These are phyloP conservation scores for Phytophthora hybrid DNA, from an alignment of 352 stramenopile genomes.

Conservation along the genomic window DNA sequence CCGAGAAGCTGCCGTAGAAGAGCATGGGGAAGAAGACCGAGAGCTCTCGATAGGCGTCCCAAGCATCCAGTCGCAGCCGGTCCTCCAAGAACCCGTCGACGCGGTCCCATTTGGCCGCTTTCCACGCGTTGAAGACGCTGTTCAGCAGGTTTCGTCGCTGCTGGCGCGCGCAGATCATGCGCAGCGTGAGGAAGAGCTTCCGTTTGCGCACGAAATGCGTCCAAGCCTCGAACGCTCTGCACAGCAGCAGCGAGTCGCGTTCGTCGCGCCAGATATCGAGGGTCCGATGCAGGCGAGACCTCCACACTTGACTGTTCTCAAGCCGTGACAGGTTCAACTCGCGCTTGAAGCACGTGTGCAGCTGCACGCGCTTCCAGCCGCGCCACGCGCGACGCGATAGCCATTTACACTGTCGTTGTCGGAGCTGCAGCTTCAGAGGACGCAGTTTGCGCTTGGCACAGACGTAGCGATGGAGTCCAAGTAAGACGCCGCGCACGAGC, in stretches of 20 bases:
- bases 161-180: constrained; percentile 49
- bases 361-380: constrained; percentile 62
- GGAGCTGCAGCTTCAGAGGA: constrained; percentile 46
- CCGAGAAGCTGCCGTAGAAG: constrained; percentile 69
- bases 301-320: constrained; percentile 50
- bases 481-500: constrained; percentile 36
- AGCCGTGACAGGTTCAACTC: constrained; percentile 62
- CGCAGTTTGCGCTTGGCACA: constrained; percentile 46
- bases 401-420: constrained; percentile 19
- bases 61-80: constrained; percentile 58
- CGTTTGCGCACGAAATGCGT: constrained; percentile 52
- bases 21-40: constrained; percentile 64
- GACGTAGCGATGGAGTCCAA: constrained; percentile 43
- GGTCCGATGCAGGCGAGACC: constrained; percentile 55
- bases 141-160: constrained; percentile 53
- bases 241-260: constrained; percentile 21
- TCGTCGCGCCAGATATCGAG: constrained; percentile 61
- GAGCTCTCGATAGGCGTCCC: constrained; percentile 66
- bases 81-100: constrained; percentile 69
- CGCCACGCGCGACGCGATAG: constrained; percentile 41
- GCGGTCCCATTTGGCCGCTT: constrained; percentile 70
- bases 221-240: constrained; percentile 61
- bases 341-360: constrained; percentile 65
- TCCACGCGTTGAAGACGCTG: constrained; percentile 67
- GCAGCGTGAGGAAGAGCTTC: constrained; percentile 58